These are phyloP conservation scores for Porogramme epimiltina DNA, from an alignment of 1,284 basidiomycete genomes.

Conservation along the genomic window DNA sequence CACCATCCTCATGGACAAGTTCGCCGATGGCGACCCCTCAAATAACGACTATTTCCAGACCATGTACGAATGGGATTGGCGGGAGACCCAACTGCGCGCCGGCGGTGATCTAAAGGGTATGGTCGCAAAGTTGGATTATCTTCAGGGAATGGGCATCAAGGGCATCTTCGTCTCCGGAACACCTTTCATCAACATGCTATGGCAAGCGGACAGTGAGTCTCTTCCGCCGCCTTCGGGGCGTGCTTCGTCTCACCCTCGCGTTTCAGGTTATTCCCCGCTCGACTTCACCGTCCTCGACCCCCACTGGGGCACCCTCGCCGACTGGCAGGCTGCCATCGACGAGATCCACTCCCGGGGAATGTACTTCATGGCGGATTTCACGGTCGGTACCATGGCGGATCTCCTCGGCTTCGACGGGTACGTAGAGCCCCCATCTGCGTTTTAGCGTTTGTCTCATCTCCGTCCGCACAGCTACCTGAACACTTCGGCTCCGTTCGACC, in stretches of 20 bases:
- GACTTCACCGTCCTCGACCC: constrained; percentile 90
- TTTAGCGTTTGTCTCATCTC: neutral
- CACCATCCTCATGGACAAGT: constrained; percentile 89
- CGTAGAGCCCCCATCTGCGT: constrained; percentile 24
- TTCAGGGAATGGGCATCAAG: constrained; percentile 84
- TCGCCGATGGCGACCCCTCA: constrained; percentile 86
- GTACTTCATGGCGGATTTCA: constrained; percentile 92
- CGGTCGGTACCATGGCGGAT: constrained; percentile 89
- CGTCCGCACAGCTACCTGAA: constrained; percentile 73
- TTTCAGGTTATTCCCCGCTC: constrained; percentile 85
- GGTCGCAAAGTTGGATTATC: constrained; percentile 76
- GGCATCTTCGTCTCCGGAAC: constrained; percentile 90
- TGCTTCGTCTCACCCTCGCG: neutral
- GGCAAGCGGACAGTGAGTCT: constrained; percentile 88
- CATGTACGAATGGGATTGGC: constrained; percentile 81
- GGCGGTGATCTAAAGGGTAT: constrained; percentile 87
- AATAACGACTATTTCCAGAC: constrained; percentile 89
- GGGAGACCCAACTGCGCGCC: constrained; percentile 84
- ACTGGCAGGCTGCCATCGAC: constrained; percentile 79
- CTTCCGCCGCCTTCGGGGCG: neutral
- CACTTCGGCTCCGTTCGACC: constrained; percentile 74
- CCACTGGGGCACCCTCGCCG: constrained; percentile 82
- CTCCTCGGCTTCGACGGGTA: constrained; percentile 83
- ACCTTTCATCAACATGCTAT: constrained; percentile 90
- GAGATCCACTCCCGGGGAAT: constrained; percentile 78